phyloP scores from a whole-genome alignment of 2,329 filamentous ascomycete species.

The Huntiella savannae region DNA sequence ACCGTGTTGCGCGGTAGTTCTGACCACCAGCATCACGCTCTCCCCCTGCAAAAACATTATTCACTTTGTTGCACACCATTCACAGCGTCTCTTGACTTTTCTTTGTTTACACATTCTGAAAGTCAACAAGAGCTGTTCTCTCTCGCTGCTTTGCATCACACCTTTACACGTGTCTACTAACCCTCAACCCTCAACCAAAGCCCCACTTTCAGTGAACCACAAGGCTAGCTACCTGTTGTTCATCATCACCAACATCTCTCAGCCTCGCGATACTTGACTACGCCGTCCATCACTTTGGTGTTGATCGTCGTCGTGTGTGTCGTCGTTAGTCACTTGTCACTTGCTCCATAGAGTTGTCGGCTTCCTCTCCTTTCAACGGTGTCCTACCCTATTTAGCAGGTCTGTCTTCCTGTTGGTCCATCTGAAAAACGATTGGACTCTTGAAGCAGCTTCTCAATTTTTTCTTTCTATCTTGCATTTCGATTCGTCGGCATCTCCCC shows the following conservation, averaged over 20 bases:
- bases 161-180: not conserved
- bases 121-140: not conserved
- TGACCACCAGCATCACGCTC: constrained; percentile 10
- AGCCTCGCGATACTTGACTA: constrained; percentile 4
- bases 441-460: not conserved
- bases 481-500: constrained; percentile 11
- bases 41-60: constrained; percentile 2
- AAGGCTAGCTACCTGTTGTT: not conserved
- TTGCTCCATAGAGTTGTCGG: not conserved
- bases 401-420: not conserved
- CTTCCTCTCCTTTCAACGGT: not conserved
- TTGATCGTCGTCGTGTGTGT: constrained; percentile 6
- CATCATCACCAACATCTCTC: not conserved
- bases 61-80: constrained; percentile 3
- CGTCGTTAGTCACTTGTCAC: constrained; percentile 3
- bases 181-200: not conserved
- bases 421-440: constrained; percentile 8
- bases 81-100: constrained; percentile 1
- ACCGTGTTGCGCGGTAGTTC: constrained; percentile 10
- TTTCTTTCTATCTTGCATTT: constrained; percentile 7
- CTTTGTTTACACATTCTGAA: not conserved
- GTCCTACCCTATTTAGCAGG: not conserved
- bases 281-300: constrained; percentile 1
- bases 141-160: not conserved
- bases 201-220: not conserved